These are phyloP conservation scores for Mycena vulgaris DNA, from an alignment of 768 basidiomycete genomes.

Conservation along the genomic window DNA sequence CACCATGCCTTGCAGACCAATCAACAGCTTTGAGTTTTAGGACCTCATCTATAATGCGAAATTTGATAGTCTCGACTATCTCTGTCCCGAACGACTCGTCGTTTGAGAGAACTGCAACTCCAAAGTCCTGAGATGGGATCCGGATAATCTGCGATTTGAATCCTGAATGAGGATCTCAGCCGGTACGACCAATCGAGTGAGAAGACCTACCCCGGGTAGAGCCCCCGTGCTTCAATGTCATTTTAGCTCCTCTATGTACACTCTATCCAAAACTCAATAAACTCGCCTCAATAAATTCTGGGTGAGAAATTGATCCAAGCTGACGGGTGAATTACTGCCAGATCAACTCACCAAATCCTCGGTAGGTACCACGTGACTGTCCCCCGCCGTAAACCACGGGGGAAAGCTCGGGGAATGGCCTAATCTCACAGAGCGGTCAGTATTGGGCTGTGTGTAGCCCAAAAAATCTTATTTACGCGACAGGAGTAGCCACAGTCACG, in stretches of 20 bases:
- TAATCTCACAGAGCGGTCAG: background rate
- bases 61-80: slow-evolving; percentile 42
- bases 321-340: too few relatives aligned
- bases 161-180: slow-evolving; percentile 22
- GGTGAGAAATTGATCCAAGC: background rate
- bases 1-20: slow-evolving; percentile 42
- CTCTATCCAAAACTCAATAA: background rate
- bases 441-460: background rate
- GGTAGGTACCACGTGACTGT: slow-evolving; percentile 38
- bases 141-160: slow-evolving; percentile 42
- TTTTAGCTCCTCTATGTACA: background rate
- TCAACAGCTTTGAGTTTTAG: slow-evolving; percentile 43
- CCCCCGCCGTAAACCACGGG: slow-evolving; percentile 46
- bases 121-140: slow-evolving; percentile 44
- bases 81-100: slow-evolving; percentile 42
- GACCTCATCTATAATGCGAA: slow-evolving; percentile 43
- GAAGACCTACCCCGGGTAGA: background rate
- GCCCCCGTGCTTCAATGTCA: slow-evolving; percentile 20
- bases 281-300: slow-evolving; percentile 34
- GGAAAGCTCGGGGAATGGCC: slow-evolving; percentile 40
- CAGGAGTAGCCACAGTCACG: slow-evolving; percentile 30
- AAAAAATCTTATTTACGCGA: slow-evolving; percentile 26
- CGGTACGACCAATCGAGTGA: background rate
- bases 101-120: slow-evolving; percentile 48
- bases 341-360: slow-evolving; percentile 36